Base-by-base conservation (phyloP, 129 eudicot species). In the Smallanthus sonchifolius region DNA sequence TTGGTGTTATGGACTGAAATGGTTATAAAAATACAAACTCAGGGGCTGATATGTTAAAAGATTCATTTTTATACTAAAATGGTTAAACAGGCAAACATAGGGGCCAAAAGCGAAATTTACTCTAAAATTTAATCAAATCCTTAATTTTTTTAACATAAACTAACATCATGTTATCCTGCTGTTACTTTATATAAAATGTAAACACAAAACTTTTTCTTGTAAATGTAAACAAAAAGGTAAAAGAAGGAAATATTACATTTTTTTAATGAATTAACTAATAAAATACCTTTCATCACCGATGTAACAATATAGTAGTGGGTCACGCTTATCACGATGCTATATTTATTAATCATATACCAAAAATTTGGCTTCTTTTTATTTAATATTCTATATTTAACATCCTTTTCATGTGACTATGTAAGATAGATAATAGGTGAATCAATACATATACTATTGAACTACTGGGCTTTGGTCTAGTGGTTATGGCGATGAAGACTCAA, bases 391-490 rank as follows among this genome's bases (percentile, higher is more conserved):
- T 70, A 47, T 30, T 30, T 44, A 60, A 77, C 76, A 77, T 47
- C 71, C n/a, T 47, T 69, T 77, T 77, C 81, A 70, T 38, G 77
- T 78, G 43, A 62, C 65, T 10, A 78, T 78, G 76, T 8, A 40
- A 77, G 62, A 71, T 28, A 78, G 36, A 16, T 70, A 70, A 70
- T 78, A 59, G 76, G 72, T 70, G 72, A 78, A 70, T 72, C 37
- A 78, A 62, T 51, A 71, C 82, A 70, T 70, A 70, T 70, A 78
- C 42, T 78, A 61, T 69, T n/a, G n/a, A n/a, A n/a, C n/a, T n/a
- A n/a, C n/a, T 78, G 43, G 55, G 47, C 30, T 15, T 37, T 76
- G 38, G 45, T 6, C 20, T 51, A 51, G 28, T 51, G 57, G 24
- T 16, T n/a, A n/a, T n/a, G n/a, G n/a, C n/a, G n/a, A n/a, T n/a